Evolutionary conservation across 805 yeast species (phyloP).

Genomic region (Candida tammaniensis): DNA sequence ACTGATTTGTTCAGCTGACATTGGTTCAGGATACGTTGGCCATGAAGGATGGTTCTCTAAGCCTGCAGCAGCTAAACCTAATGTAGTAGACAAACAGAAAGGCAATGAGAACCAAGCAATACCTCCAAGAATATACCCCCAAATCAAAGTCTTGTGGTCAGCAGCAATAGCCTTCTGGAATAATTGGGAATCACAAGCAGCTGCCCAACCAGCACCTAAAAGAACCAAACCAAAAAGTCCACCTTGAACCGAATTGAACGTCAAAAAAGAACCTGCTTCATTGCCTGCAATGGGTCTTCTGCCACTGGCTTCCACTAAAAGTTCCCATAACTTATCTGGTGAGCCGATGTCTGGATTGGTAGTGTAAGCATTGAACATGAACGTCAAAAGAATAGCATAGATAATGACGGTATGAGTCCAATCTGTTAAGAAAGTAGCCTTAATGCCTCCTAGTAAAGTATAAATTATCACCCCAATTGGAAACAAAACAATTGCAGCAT

Average conservation of each 20-base stretch:
- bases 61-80: slow-evolving; percentile 40
- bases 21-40: slow-evolving; percentile 11
- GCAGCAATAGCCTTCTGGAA: slow-evolving; percentile 26
- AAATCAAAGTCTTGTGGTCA: slow-evolving; percentile 19
- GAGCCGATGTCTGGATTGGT: slow-evolving; percentile 39
- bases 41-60: slow-evolving; percentile 16
- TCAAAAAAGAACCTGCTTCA: slow-evolving; percentile 12
- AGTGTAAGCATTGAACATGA: slow-evolving; percentile 24
- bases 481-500: slow-evolving; percentile 44
- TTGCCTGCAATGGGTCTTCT: slow-evolving; percentile 12
- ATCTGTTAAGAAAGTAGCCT: slow-evolving; percentile 79
- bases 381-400: slow-evolving; percentile 32
- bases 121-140: slow-evolving; percentile 23
- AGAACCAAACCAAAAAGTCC: slow-evolving; percentile 19
- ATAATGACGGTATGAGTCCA: slow-evolving; percentile 59
- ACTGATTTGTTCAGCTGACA: slow-evolving; percentile 17
- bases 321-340: slow-evolving; percentile 42
- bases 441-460: slow-evolving; percentile 78
- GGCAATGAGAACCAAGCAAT: slow-evolving; percentile 24
- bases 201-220: slow-evolving; percentile 14
- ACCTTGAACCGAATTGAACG: slow-evolving; percentile 20
- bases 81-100: slow-evolving; percentile 22
- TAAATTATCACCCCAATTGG: slow-evolving; percentile 67
- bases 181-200: slow-evolving; percentile 22
- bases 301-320: slow-evolving; percentile 29